These are phyloP conservation scores for Backusella parvicylindrica DNA, from an alignment of 192 early-diverging fungal genomes.

Conservation along the genomic window DNA sequence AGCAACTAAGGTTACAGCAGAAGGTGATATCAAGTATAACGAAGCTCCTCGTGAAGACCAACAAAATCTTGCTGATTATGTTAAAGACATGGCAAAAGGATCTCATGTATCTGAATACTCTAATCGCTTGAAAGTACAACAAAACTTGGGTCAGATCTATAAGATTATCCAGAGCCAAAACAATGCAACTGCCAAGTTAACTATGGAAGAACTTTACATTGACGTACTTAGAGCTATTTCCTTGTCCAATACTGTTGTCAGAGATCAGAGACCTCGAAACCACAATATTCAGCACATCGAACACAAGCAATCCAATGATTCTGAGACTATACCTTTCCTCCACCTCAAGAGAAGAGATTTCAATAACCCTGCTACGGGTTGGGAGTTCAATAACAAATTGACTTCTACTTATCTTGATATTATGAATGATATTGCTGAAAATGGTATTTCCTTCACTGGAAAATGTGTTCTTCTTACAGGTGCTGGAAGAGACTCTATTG, in stretches of 20 bases:
- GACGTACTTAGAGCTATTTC: slow-evolving; percentile 67
- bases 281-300: slow-evolving; percentile 41
- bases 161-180: slow-evolving; percentile 75
- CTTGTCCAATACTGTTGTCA: slow-evolving; percentile 70
- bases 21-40: slow-evolving; percentile 80
- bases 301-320: slow-evolving; percentile 42
- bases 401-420: slow-evolving; percentile 83
- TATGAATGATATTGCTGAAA: slow-evolving; percentile 71
- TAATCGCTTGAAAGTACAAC: slow-evolving; percentile 72
- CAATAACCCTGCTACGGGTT: slow-evolving; percentile 68
- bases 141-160: slow-evolving; percentile 74
- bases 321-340: slow-evolving; percentile 74
- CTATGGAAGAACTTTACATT: slow-evolving; percentile 63
- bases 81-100: slow-evolving; percentile 81
- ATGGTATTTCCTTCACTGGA: slow-evolving; percentile 83
- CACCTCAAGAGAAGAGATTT: slow-evolving; percentile 69
- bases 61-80: slow-evolving; percentile 91
- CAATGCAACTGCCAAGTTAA: slow-evolving; percentile 63
- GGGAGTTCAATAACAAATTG: slow-evolving; percentile 77
- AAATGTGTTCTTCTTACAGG: slow-evolving; percentile 87
- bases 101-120: slow-evolving; percentile 69
- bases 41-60: slow-evolving; percentile 78
- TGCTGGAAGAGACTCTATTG: slow-evolving; percentile 88
- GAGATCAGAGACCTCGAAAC: slow-evolving; percentile 50
- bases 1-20: slow-evolving; percentile 72